phyloP scores from a whole-genome alignment of 768 basidiomycete species.

The Glaciozyma antarctica region DNA sequence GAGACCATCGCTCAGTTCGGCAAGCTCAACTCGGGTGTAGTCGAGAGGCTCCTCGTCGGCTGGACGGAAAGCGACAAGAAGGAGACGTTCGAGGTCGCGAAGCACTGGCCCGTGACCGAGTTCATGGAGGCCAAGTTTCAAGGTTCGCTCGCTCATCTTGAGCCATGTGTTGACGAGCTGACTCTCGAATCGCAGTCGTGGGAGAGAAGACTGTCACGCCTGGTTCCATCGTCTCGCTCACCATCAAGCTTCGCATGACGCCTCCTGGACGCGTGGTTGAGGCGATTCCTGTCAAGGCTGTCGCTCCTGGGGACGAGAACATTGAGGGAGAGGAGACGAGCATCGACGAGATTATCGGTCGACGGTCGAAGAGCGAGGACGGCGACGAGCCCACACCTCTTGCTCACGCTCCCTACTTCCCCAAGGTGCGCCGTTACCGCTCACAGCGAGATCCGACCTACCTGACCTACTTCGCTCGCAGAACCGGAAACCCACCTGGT shows the following conservation, averaged over 20 bases:
- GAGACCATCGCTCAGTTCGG: constrained; percentile 27
- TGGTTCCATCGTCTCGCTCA: constrained; percentile 73
- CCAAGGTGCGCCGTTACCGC: constrained; percentile 52
- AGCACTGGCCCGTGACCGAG: constrained; percentile 65
- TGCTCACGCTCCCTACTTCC: constrained; percentile 92
- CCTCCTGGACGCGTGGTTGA: constrained; percentile 45
- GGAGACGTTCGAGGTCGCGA: constrained; percentile 56
- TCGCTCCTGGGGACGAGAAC: constrained; percentile 39
- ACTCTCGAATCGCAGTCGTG: constrained; percentile 45
- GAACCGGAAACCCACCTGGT: constrained; percentile 80
- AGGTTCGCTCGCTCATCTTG: constrained; percentile 46
- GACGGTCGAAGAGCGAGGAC: constrained; percentile 49
- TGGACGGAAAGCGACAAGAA: constrained; percentile 16
- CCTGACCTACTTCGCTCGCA: constrained; percentile 36
- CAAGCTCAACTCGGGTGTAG: constrained; percentile 20
- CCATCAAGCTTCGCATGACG: constrained; percentile 68
- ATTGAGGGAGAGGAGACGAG: constrained; percentile 51
- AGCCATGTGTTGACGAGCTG: not conserved
- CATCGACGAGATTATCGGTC: constrained; percentile 61
- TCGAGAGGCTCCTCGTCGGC: constrained; percentile 21
- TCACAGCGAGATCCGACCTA: not conserved
- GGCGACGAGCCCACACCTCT: constrained; percentile 36
- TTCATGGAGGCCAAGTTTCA: constrained; percentile 75
- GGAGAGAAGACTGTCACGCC: constrained; percentile 83
- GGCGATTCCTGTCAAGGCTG: constrained; percentile 32